phyloP scores from a whole-genome alignment of 768 basidiomycete species.

The Termitomyces sp. region DNA sequence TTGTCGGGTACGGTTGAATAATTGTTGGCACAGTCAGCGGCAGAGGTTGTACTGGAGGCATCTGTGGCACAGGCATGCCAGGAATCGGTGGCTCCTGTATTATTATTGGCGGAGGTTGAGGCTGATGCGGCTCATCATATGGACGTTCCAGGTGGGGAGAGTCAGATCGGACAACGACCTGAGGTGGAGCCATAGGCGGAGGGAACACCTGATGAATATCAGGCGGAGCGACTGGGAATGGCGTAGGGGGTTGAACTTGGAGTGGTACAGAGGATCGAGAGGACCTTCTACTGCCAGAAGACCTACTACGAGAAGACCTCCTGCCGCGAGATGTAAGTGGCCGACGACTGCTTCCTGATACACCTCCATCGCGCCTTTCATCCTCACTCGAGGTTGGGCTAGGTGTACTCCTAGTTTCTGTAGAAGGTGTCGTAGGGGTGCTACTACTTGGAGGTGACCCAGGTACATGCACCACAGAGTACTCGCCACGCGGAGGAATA shows the following conservation, averaged over 20 bases:
- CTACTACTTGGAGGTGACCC: conserved; percentile 2
- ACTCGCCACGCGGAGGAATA: not conserved
- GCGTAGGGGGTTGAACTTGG: not conserved
- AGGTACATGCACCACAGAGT: not conserved
- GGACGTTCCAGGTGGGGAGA: not conserved
- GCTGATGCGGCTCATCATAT: not conserved
- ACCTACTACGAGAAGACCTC: not conserved
- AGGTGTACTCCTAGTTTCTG: not conserved
- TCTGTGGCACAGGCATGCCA: not conserved
- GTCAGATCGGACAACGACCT: conserved; percentile 6
- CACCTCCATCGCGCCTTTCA: not conserved
- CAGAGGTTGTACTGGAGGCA: not conserved
- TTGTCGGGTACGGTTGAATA: not conserved
- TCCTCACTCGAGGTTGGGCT: not conserved
- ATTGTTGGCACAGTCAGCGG: not conserved
- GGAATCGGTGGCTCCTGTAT: not conserved
- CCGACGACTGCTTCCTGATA: conserved; percentile 3
- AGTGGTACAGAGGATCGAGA: not conserved
- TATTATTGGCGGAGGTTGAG: conserved; percentile 10
- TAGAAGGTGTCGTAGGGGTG: not conserved
- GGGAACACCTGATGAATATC: conserved; percentile 14
- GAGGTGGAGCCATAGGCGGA: conserved; percentile 4
- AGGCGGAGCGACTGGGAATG: not conserved
- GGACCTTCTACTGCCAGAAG: conserved; percentile 3
- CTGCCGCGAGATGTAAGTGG: conserved; percentile 3